Base-by-base conservation (phyloP, 164 flowering plant species). In the Kingdonia uniflora region DNA sequence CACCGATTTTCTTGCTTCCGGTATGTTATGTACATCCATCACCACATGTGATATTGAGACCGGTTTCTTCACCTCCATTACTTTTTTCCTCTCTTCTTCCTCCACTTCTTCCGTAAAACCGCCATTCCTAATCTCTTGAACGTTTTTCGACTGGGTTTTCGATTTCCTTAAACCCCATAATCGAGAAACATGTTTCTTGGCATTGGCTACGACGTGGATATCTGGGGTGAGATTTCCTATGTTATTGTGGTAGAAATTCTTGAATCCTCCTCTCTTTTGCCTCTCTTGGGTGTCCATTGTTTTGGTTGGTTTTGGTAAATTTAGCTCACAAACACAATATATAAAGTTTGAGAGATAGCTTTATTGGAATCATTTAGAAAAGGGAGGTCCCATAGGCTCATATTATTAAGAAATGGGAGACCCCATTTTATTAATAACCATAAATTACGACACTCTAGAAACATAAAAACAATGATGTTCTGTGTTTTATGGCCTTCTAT, bases 1-100 rank as follows among this genome's bases (percentile, higher is more conserved):
- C 56, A 78, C 80, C 17, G 91, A 83, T 47, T 68, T 82, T 68
- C 57, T 54, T 22, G 38, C 61, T 6, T 49, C 50, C 59, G 26
- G 11, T 19, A 7, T 4, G 5, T 6, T 14, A 3, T 29, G 4
- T 8, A 29, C 35, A 29, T 29, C 35, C n/a, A n/a, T n/a, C n/a
- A n/a, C n/a, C n/a, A n/a, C n/a, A n/a, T n/a, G n/a, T n/a, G n/a
- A n/a, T n/a, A n/a, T 13, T 6, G 44, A 41, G 2, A 41, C 44
- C 15, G 44, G 11, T 41, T 41, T 41, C 44, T 11, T 41, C 10
- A 55, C 76, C 16, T 52, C 72, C 59, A 58, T n/a, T 29, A 52
- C 44, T 20, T 26, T 43, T 19, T 24, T 19, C 49, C n/a, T 13
- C 8, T 41, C 47, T 14, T 35, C 21, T 24, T 50, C 40, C 14